Conservation (phyloP, 345 rosid species). For the Xanthoceras sorbifolium region DNA sequence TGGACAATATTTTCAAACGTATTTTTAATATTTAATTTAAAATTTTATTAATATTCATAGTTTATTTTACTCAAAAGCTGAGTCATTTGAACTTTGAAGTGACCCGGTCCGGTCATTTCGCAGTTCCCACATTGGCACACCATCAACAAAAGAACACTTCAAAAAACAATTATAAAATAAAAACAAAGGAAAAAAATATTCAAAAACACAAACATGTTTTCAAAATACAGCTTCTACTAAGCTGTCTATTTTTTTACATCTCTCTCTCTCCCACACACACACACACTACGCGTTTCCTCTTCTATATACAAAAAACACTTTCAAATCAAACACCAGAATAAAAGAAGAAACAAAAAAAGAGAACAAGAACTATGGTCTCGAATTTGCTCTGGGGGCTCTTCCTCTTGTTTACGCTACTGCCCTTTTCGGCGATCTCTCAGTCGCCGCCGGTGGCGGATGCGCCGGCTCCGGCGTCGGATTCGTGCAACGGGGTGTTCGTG, state of each 20-base stretch:
- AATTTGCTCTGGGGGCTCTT: constrained; percentile 18
- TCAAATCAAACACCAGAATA: background rate
- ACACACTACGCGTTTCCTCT: constrained; percentile 39
- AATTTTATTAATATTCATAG: too few relatives aligned
- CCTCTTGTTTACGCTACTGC: constrained; percentile 22
- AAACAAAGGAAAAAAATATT: background rate
- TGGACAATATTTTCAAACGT: too few relatives aligned
- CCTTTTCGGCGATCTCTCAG: constrained; percentile 45
- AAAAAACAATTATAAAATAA: background rate
- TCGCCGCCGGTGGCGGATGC: constrained; percentile 33
- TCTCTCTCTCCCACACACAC: background rate
- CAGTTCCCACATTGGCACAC: too few relatives aligned
- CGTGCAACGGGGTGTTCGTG: constrained; percentile 74
- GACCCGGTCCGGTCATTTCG: too few relatives aligned
- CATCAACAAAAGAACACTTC: background rate
- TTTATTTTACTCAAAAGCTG: too few relatives aligned
- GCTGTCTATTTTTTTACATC: constrained; percentile 26
- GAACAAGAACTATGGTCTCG: constrained; percentile 29
- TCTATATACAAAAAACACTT: constrained; percentile 1
- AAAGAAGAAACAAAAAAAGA: background rate
- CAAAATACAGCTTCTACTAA: constrained; percentile 30
- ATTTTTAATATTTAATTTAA: too few relatives aligned
- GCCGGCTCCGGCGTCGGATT: constrained; percentile 48
- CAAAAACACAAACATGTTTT: constrained; percentile 21
- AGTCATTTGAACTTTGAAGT: too few relatives aligned